phyloP scores from a whole-genome alignment of 495 filamentous ascomycete genomes.

The Ramalina peruviana region DNA sequence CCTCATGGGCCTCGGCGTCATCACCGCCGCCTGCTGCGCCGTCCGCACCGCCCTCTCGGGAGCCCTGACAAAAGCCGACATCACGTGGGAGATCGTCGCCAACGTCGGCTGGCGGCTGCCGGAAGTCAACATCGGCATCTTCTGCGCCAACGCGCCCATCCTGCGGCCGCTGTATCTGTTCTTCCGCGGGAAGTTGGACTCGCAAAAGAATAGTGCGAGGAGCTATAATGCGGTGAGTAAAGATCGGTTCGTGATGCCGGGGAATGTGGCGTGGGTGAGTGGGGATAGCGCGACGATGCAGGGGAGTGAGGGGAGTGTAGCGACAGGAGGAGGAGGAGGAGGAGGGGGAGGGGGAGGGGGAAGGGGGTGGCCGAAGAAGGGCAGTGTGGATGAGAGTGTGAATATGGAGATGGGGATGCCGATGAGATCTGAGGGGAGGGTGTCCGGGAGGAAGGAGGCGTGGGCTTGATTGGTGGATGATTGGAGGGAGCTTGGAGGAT shows the following conservation, averaged over 20 bases:
- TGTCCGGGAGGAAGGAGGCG: not conserved
- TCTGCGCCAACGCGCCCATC: slow-evolving; percentile 13
- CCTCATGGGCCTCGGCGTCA: slow-evolving; percentile 25
- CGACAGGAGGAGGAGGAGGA: not conserved
- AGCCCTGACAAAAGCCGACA: not conserved
- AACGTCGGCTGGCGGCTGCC: slow-evolving; percentile 13
- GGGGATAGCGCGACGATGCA: not conserved
- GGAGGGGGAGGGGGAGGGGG: too few species aligned
- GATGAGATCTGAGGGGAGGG: not conserved
- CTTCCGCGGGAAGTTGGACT: slow-evolving; percentile 5
- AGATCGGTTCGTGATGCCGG: slow-evolving; percentile 3
- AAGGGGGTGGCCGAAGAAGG: not conserved
- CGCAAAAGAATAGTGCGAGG: not conserved
- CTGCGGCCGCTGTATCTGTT: slow-evolving; percentile 13
- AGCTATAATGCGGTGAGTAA: not conserved
- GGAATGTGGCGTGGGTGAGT: not conserved
- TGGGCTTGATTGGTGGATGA: not conserved
- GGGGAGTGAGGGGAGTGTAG: not conserved
- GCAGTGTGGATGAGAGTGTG: not conserved
- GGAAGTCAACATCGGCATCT: slow-evolving; percentile 17
- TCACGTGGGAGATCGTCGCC: slow-evolving; percentile 5
- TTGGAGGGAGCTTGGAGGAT: too few species aligned
- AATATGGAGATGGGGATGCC: slow-evolving; percentile 11
- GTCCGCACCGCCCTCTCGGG: slow-evolving; percentile 11
- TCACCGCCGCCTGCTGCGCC: slow-evolving; percentile 16